A percentile compares a stretch with the other conserved stretches of the same genome.
Conservation (phyloP, 2,329 filamentous ascomycete species). For the Colletotrichum cereale region DNA sequence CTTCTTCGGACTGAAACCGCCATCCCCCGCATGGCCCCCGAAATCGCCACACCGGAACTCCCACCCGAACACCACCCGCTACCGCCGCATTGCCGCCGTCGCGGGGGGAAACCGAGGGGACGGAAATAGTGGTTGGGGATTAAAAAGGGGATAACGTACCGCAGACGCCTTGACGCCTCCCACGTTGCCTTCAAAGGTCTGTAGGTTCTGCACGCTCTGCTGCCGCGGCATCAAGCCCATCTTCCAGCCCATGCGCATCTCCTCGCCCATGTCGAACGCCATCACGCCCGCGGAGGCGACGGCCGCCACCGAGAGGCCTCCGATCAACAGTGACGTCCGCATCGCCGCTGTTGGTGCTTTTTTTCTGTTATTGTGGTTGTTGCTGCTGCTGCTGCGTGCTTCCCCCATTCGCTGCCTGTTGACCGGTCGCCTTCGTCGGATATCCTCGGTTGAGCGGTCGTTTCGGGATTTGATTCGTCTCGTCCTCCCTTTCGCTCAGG, state of each 20-base stretch:
- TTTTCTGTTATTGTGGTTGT: no score
- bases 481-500: not conserved
- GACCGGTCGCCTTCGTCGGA: not conserved
- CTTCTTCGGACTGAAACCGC: slow-evolving; percentile 13
- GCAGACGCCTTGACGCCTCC: slow-evolving; percentile 53
- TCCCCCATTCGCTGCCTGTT: not conserved
- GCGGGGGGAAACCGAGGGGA: no score
- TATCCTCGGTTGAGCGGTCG: not conserved
- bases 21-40: not conserved
- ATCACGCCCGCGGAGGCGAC: slow-evolving; percentile 25
- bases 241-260: slow-evolving; percentile 51
- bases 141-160: slow-evolving; percentile 44
- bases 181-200: slow-evolving; percentile 56
- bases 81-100: not conserved
- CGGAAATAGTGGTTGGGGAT: no score
- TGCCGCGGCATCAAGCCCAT: slow-evolving; percentile 53
- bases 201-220: slow-evolving; percentile 52
- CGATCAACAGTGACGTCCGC: slow-evolving; percentile 7
- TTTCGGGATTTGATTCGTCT: not conserved
- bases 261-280: slow-evolving; percentile 46
- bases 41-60: not conserved
- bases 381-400: not conserved
- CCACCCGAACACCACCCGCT: not conserved
- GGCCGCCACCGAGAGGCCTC: slow-evolving; percentile 7
- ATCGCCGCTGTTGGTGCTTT: not conserved